Percentiles rank a stretch among this genome's conserved stretches.
phyloP scores from a whole-genome alignment of 164 flowering plant species.

The Magnolia sinica region DNA sequence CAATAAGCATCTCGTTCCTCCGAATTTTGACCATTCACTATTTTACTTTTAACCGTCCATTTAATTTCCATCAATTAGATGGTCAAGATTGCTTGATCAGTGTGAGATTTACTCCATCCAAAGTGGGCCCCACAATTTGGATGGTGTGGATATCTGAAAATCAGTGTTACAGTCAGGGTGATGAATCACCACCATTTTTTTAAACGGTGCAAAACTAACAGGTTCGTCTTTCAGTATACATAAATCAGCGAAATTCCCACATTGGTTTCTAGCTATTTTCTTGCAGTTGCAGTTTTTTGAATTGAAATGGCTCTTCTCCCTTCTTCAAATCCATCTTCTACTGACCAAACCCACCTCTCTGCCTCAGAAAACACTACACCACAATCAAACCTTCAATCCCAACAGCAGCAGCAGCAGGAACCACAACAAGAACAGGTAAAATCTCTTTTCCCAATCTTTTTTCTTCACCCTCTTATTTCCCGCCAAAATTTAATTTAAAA shows the following conservation, averaged over 20 bases:
- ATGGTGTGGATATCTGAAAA: neutral
- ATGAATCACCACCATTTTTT: neutral
- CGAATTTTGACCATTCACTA: no score
- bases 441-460: neutral
- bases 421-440: neutral
- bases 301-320: neutral
- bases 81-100: neutral
- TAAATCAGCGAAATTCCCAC: no score
- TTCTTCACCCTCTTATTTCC: neutral
- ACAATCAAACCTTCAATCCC: neutral
- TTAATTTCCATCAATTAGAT: neutral
- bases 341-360: neutral
- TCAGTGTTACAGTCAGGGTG: neutral
- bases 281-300: neutral
- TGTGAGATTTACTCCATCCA: neutral
- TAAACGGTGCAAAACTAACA: neutral
- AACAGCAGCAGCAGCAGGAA: neutral
- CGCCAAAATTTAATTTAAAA: neutral
- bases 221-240: neutral
- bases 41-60: no score
- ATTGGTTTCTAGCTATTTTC: no score
- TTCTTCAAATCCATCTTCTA: neutral
- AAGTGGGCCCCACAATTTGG: neutral
- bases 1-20: no score
- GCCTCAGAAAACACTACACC: neutral